These are phyloP conservation scores for Pseudogymnoascus sp. DNA, from an alignment of 2,329 filamentous ascomycete genomes.

Conservation along the genomic window DNA sequence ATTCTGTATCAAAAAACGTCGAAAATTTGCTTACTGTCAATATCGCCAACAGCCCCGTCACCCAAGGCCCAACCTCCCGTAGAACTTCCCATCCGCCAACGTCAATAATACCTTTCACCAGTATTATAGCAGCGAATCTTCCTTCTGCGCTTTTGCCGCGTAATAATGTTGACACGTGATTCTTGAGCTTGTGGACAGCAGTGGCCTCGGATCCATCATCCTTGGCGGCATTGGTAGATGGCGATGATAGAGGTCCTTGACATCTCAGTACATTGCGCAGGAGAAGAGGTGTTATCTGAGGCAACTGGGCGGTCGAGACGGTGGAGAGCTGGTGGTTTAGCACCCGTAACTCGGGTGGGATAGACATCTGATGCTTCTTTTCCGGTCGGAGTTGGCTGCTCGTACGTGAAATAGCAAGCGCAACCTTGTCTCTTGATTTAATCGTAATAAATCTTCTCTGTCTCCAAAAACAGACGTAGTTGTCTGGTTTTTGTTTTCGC, in stretches of 20 bases:
- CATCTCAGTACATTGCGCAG: slow-evolving; percentile 51
- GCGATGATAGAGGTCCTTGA: slow-evolving; percentile 52
- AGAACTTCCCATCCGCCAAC: slow-evolving; percentile 78
- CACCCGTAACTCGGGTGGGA: slow-evolving; percentile 51
- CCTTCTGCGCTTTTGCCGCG: slow-evolving; percentile 68
- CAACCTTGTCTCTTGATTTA: not conserved
- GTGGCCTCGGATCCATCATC: slow-evolving; percentile 54
- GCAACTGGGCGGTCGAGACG: slow-evolving; percentile 64
- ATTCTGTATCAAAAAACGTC: not conserved
- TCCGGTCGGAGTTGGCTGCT: not conserved
- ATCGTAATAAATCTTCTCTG: not conserved
- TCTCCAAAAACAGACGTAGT: not conserved
- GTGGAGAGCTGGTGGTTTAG: slow-evolving; percentile 64
- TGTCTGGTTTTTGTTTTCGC: not conserved
- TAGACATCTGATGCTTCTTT: slow-evolving; percentile 21
- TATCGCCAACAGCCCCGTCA: slow-evolving; percentile 64
- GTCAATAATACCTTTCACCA: slow-evolving; percentile 76
- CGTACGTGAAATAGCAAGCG: not conserved
- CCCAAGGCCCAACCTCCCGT: slow-evolving; percentile 65
- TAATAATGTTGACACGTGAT: slow-evolving; percentile 66
- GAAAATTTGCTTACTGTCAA: slow-evolving; percentile 47
- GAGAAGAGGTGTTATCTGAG: slow-evolving; percentile 63
- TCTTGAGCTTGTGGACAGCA: slow-evolving; percentile 74
- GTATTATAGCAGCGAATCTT: slow-evolving; percentile 66
- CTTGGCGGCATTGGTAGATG: slow-evolving; percentile 52